Conservation (phyloP, 805 yeast genomes). For the Helenozyma rhizophorensis region DNA sequence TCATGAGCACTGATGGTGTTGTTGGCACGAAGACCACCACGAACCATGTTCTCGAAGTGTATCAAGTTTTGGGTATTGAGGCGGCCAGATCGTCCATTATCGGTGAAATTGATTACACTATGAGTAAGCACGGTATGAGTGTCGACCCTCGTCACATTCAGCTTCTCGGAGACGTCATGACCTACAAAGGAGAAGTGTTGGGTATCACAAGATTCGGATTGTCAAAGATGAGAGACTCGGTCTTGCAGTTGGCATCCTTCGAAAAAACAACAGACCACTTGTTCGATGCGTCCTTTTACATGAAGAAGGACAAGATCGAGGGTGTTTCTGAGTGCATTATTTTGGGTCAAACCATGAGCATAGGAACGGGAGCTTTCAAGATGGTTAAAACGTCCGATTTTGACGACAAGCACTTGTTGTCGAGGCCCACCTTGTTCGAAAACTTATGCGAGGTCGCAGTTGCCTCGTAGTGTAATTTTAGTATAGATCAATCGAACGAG, state of each 20-base stretch:
- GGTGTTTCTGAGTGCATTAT: conserved; percentile 98
- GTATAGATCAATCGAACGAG: neutral
- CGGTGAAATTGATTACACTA: conserved; percentile 92
- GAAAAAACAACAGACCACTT: conserved; percentile 98
- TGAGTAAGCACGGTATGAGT: conserved; percentile 99
- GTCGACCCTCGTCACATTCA: conserved; percentile 99
- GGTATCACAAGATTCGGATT: conserved; percentile 98
- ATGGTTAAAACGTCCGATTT: conserved; percentile 58
- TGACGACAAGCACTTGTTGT: conserved; percentile 37
- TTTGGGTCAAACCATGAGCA: conserved; percentile 94
- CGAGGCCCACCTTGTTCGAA: conserved; percentile 46
- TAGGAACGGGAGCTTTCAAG: conserved; percentile 96
- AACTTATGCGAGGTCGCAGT: conserved; percentile 26
- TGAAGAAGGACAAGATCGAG: conserved; percentile 93
- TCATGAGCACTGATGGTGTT: conserved; percentile 97
- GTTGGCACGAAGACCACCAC: conserved; percentile 83
- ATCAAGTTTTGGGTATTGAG: conserved; percentile 89
- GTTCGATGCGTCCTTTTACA: conserved; percentile 96
- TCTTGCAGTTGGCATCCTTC: conserved; percentile 91
- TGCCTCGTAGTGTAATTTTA: conserved; percentile 4
- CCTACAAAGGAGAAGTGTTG: conserved; percentile 95
- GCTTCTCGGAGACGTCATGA: conserved; percentile 96
- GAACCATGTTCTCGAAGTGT: conserved; percentile 88
- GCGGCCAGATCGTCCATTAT: conserved; percentile 95
- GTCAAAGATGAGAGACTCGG: conserved; percentile 98